A percentile compares a stretch with the other conserved stretches of the same genome.
Conservation (phyloP, 1,284 basidiomycete genomes). For the Cutaneotrichosporon sp. region DNA sequence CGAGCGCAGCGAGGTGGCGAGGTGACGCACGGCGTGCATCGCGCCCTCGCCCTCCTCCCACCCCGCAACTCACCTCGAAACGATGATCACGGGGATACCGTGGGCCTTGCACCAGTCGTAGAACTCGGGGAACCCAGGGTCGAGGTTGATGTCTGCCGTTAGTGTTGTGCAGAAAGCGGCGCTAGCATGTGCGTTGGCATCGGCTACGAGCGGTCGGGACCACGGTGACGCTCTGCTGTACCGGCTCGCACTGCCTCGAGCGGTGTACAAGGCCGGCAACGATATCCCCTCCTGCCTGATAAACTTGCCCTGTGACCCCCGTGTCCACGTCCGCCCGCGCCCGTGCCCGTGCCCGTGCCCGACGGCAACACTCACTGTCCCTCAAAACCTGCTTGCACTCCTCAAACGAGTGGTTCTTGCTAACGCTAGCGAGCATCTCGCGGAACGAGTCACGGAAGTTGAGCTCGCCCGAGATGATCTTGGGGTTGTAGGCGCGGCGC, state of each 20-base stretch:
- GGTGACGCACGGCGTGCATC: neutral
- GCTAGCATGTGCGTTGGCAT: no score
- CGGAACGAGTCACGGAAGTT: slow-evolving; percentile 76
- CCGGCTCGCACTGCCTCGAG: no score
- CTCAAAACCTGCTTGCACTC: slow-evolving; percentile 66
- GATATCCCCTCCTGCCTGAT: no score
- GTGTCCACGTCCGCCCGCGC: no score
- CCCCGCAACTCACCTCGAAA: slow-evolving; percentile 64
- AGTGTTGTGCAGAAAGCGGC: no score
- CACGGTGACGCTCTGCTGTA: no score
- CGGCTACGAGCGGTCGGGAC: no score
- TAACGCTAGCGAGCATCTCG: slow-evolving; percentile 70
- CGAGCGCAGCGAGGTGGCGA: neutral
- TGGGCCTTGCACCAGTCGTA: slow-evolving; percentile 69
- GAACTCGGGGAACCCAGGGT: slow-evolving; percentile 81
- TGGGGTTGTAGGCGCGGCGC: slow-evolving; percentile 58
- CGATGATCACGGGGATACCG: slow-evolving; percentile 81
- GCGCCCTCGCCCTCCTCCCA: no score
- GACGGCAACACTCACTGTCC: slow-evolving; percentile 57
- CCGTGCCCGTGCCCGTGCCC: no score
- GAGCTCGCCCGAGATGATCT: slow-evolving; percentile 60
- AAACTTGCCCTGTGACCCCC: no score
- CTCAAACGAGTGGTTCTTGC: slow-evolving; percentile 58
- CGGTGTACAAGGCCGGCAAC: no score
- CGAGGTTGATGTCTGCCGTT: slow-evolving; percentile 68